Percentiles rank a stretch among this genome's conserved stretches.
Conservation (phyloP, 2,329 filamentous ascomycete species). For the Lachnellula subtilissima region DNA sequence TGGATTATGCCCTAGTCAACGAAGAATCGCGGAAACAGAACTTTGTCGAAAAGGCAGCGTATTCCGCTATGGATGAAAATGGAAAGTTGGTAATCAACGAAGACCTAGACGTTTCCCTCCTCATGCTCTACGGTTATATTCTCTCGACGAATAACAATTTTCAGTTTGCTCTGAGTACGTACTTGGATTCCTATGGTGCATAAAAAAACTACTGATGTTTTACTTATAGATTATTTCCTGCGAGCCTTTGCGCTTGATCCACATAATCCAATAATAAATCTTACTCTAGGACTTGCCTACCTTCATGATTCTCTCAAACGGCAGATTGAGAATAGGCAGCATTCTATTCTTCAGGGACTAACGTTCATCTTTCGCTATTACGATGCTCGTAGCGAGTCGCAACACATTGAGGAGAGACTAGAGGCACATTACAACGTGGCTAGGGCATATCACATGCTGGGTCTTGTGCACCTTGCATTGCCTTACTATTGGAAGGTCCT, state of each 20-base stretch:
- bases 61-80: slow-evolving; percentile 33
- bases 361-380: slow-evolving; percentile 75
- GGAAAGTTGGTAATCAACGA: slow-evolving; percentile 28
- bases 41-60: slow-evolving; percentile 39
- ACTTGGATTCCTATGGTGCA: neutral
- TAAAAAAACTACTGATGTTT: neutral
- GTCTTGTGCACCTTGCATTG: slow-evolving; percentile 66
- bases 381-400: slow-evolving; percentile 44
- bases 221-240: slow-evolving; percentile 71
- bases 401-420: slow-evolving; percentile 46
- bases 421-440: slow-evolving; percentile 82
- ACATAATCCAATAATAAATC: slow-evolving; percentile 69
- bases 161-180: slow-evolving; percentile 69
- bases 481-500: slow-evolving; percentile 59
- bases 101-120: slow-evolving; percentile 67
- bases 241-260: slow-evolving; percentile 71
- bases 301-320: slow-evolving; percentile 86
- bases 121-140: slow-evolving; percentile 88
- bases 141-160: slow-evolving; percentile 80
- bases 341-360: slow-evolving; percentile 78
- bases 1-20: slow-evolving; percentile 65
- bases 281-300: slow-evolving; percentile 79
- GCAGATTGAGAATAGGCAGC: slow-evolving; percentile 85
- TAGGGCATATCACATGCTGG: slow-evolving; percentile 70
- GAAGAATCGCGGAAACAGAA: slow-evolving; percentile 44